Evolutionary conservation across 768 basidiomycete species (phyloP).

Genomic region (Lactarius akahatsu): DNA sequence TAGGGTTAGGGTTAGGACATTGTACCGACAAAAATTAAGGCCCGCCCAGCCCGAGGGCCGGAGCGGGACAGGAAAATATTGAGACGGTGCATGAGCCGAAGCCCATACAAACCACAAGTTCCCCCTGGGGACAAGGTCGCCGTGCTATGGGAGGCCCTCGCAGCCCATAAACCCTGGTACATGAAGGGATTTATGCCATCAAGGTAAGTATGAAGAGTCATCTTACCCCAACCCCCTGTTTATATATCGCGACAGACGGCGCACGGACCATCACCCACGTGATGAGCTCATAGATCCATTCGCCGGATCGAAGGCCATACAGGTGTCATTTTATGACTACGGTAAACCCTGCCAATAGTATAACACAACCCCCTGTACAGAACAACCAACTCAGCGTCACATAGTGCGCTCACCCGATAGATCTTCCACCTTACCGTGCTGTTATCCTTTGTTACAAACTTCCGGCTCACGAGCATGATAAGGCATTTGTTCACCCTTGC

Average conservation of each 20-base stretch:
- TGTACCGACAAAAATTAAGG: constrained; percentile 34
- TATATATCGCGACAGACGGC: constrained; percentile 5
- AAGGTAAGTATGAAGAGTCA: constrained; percentile 33
- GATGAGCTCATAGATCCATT: neutral
- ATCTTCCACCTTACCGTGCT: constrained; percentile 34
- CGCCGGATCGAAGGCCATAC: neutral
- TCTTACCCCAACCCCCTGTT: neutral
- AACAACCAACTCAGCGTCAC: neutral
- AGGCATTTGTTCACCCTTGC: constrained; percentile 92
- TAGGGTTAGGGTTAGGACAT: constrained; percentile 25
- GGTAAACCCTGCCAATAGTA: constrained; percentile 65
- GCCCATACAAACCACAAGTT: constrained; percentile 43
- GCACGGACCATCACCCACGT: constrained; percentile 25
- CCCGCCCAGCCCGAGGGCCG: constrained; percentile 43
- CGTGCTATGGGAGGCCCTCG: constrained; percentile 33
- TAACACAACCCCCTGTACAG: constrained; percentile 56
- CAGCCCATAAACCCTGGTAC: constrained; percentile 33
- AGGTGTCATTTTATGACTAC: constrained; percentile 15
- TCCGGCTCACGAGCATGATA: constrained; percentile 85
- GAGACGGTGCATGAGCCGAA: constrained; percentile 74
- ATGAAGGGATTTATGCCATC: constrained; percentile 33
- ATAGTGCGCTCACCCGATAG: neutral
- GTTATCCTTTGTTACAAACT: constrained; percentile 77
- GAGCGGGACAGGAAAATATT: constrained; percentile 78
- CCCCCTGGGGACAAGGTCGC: constrained; percentile 34